Conservation (phyloP, 768 basidiomycete genomes). For the Mycena alexandri region DNA sequence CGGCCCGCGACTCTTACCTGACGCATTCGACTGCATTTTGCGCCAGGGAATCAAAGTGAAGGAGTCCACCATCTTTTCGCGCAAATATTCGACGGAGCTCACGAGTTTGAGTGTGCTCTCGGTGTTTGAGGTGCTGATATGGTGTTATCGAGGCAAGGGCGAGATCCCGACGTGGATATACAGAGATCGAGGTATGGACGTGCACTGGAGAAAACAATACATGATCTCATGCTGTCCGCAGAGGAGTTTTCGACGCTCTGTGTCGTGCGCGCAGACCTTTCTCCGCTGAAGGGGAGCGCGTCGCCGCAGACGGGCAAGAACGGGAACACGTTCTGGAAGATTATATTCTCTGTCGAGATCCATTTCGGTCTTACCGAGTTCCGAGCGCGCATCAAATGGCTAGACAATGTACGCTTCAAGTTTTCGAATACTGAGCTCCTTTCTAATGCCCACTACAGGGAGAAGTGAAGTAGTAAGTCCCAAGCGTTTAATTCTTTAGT, state of each 20-base stretch:
- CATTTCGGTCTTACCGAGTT: slow-evolving; percentile 89
- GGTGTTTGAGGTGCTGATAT: slow-evolving; percentile 87
- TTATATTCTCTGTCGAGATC: slow-evolving; percentile 87
- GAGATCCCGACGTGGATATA: slow-evolving; percentile 81
- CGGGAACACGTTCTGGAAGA: slow-evolving; percentile 85
- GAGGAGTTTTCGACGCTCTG: slow-evolving; percentile 84
- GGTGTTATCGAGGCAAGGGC: slow-evolving; percentile 86
- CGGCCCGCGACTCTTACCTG: slow-evolving; percentile 81
- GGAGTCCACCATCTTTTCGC: slow-evolving; percentile 83
- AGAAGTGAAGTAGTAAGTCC: slow-evolving; percentile 75
- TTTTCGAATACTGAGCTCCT: slow-evolving; percentile 10
- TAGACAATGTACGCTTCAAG: slow-evolving; percentile 73
- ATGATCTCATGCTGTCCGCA: slow-evolving; percentile 34
- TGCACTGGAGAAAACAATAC: background rate
- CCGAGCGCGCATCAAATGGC: slow-evolving; percentile 86
- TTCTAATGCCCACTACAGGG: slow-evolving; percentile 56
- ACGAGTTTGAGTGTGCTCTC: slow-evolving; percentile 81
- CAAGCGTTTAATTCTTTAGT: background rate
- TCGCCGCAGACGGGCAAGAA: slow-evolving; percentile 72
- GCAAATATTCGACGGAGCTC: slow-evolving; percentile 87
- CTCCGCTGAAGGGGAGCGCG: slow-evolving; percentile 78
- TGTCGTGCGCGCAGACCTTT: slow-evolving; percentile 83
- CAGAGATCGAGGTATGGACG: slow-evolving; percentile 62
- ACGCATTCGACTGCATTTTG: slow-evolving; percentile 87
- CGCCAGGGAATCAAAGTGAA: slow-evolving; percentile 78